Conservation (phyloP, 495 filamentous ascomycete genomes). For the Xylaria palmicola region DNA sequence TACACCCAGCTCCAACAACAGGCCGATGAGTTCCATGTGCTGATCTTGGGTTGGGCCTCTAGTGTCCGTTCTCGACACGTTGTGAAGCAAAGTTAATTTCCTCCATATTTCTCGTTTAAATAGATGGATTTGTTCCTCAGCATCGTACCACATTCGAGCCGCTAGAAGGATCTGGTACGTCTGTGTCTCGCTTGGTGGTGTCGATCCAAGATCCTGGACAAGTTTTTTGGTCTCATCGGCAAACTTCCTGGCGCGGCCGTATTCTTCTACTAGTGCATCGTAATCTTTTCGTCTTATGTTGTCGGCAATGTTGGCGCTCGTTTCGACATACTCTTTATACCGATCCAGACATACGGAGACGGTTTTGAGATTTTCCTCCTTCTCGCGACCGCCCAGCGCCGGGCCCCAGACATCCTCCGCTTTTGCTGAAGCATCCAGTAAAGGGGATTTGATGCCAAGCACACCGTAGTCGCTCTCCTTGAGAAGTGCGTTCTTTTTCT, state of each 20-base stretch:
- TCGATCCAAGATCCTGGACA: slow-evolving; percentile 54
- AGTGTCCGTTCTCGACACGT: slow-evolving; percentile 42
- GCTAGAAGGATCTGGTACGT: slow-evolving; percentile 82
- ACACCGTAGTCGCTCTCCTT: slow-evolving; percentile 97
- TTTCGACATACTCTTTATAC: slow-evolving; percentile 76
- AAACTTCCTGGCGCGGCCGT: slow-evolving; percentile 70
- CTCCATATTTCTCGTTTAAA: slow-evolving; percentile 91
- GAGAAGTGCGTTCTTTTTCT: slow-evolving; percentile 81
- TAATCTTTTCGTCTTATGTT: slow-evolving; percentile 88
- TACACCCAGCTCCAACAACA: slow-evolving; percentile 87
- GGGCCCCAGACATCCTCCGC: slow-evolving; percentile 97
- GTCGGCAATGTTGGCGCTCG: slow-evolving; percentile 72
- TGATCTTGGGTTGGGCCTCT: slow-evolving; percentile 61
- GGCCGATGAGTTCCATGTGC: slow-evolving; percentile 83
- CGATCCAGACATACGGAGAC: slow-evolving; percentile 71
- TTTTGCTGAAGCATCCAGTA: slow-evolving; percentile 86
- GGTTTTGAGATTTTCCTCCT: slow-evolving; percentile 79
- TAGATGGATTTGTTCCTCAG: slow-evolving; percentile 74
- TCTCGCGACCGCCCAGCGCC: slow-evolving; percentile 85
- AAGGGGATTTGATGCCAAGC: slow-evolving; percentile 78
- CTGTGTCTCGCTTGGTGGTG: slow-evolving; percentile 62
- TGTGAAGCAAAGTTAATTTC: slow-evolving; percentile 61
- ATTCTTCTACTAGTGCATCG: slow-evolving; percentile 82
- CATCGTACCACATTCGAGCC: slow-evolving; percentile 92
- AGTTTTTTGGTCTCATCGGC: slow-evolving; percentile 69